Evolutionary conservation across 495 filamentous ascomycete genomes (phyloP).

Genomic region (Aspergillus cavernicola): DNA sequence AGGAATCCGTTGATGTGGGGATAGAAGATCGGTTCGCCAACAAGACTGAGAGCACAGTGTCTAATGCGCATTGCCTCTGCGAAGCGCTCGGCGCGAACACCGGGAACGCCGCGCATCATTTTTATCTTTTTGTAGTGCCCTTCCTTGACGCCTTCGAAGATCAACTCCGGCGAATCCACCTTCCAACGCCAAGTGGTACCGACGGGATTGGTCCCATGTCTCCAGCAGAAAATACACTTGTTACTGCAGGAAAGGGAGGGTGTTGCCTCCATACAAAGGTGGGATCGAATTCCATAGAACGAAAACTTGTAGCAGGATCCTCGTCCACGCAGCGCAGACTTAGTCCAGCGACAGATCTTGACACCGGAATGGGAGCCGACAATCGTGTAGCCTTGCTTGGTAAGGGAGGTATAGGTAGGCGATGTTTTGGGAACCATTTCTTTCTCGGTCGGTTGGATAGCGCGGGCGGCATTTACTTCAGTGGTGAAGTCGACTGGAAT

Average conservation of each 20-base stretch:
- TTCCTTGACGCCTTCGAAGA: constrained; percentile 84
- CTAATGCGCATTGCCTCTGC: constrained; percentile 88
- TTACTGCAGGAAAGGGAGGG: constrained; percentile 94
- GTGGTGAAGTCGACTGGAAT: constrained; percentile 87
- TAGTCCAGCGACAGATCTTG: constrained; percentile 98
- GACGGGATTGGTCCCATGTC: constrained; percentile 94
- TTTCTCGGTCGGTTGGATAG: constrained; percentile 52
- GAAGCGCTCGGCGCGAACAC: constrained; percentile 86
- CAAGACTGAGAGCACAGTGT: constrained; percentile 85
- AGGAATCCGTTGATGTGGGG: constrained; percentile 93
- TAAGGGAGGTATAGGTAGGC: constrained; percentile 80
- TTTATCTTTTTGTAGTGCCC: constrained; percentile 97
- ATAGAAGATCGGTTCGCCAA: constrained; percentile 97
- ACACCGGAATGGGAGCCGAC: constrained; percentile 94
- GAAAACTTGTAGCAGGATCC: constrained; percentile 96
- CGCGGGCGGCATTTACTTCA: constrained; percentile 45
- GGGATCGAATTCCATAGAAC: constrained; percentile 93
- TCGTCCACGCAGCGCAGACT: constrained; percentile 91
- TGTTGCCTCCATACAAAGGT: constrained; percentile 97
- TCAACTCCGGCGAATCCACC: constrained; percentile 81
- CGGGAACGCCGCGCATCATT: constrained; percentile 89
- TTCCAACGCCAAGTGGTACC: constrained; percentile 96
- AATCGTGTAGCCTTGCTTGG: constrained; percentile 94
- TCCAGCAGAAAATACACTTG: constrained; percentile 99
- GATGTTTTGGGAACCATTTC: constrained; percentile 92